Base-by-base conservation (phyloP, 2,329 filamentous ascomycete species). In the Thielaviopsis punctulata region DNA sequence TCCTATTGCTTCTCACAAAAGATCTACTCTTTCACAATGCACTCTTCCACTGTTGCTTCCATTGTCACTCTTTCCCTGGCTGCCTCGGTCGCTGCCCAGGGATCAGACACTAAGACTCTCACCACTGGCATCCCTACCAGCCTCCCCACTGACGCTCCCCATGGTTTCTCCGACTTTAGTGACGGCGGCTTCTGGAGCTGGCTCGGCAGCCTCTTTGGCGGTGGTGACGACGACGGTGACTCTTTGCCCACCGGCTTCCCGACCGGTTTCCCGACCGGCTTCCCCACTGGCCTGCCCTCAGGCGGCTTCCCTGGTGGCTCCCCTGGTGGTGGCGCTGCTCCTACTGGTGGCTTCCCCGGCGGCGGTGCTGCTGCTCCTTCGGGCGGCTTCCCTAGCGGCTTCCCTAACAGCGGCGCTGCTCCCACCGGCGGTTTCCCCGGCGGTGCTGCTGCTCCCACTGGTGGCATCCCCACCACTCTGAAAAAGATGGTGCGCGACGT, bases 31-130 rank as follows among this genome's bases (percentile, higher is more conserved):
- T 51, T 48, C 48, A 54, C 22, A 48, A 54, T 54, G 52, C 47
- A 50, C 24, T 53, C 51, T 22, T 27, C 47, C 6, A 45, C 52
- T 24, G 33, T 54, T 18, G 18, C 51, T 44, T 54, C 52, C 36
- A 30, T 43, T 19, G 49, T 30, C 13, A 36, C 45, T 33, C 52
- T 54, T 43, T 43, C 52, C 10, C 52, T 54, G 25, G 48, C 49
- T 13, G 48, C 23, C 48, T 51, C 52, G 24, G 52, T 44, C 30
- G 19, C 18, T 24, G 52, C 48, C 33, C 43, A n/a, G n/a, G 44
- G 44, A 22, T 27, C 48, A n/a, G n/a, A n/a, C n/a, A n/a, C n/a
- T n/a, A n/a, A n/a, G n/a, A n/a, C n/a, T 25, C 24, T 46, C 10
- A 23, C 33, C 7, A 19, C 24, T 43, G 25, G 23, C 1, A 27